Evolutionary conservation across 306 rosid species (phyloP), one percentile per base, ranked within the genome.

Genomic region (Erythrophleum fordii): DNA sequence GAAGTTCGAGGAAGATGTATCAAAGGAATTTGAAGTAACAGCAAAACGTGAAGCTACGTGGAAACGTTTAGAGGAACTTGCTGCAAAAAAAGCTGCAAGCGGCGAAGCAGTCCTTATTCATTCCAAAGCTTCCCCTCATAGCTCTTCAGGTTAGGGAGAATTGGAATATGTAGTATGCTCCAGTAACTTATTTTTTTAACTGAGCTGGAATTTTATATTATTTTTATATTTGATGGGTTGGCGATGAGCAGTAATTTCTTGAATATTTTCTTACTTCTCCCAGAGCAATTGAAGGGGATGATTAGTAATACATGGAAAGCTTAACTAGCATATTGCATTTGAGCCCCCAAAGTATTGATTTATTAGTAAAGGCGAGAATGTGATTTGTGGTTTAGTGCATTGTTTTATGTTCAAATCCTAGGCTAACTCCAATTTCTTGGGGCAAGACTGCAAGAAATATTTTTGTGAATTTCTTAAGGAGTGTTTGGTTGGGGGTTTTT

Each of bases 21-120:
- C 72, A 34, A 87, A 86, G 87, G 84, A 80, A 68, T 84, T 68
- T 14, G 91, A 86, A 52, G 61, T 84, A 17, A 77, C 45, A 14
- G 84, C 82, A 14, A 84, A 70, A 64, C 90, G 90, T 4, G 87
- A 86, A 75, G 75, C 81, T 60, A 86, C 82, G 2, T 91, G 96
- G 95, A 89, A 74, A 64, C 90, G 82, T n/a, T 77, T 89, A 64
- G 90, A 87, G 84, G 93, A 87, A 80, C 66, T 87, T 55, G 93
- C 93, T 78, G 78, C 80, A 6, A 72, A 80, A 73, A 85, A 82
- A 23, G 81, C 90, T 67, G 41, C 76, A 23, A 79, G 83, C 76
- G 81, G 83, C 2, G 93, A 86, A 77, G 81, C 85, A 1, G 75
- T 80, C 68, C 79, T 73, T 60, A 68, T 75, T 72, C 62, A 73